Evolutionary conservation across 1,284 basidiomycete species (phyloP), one percentile per base, ranked within the genome.

Genomic region (Cryptococcus floricola): DNA sequence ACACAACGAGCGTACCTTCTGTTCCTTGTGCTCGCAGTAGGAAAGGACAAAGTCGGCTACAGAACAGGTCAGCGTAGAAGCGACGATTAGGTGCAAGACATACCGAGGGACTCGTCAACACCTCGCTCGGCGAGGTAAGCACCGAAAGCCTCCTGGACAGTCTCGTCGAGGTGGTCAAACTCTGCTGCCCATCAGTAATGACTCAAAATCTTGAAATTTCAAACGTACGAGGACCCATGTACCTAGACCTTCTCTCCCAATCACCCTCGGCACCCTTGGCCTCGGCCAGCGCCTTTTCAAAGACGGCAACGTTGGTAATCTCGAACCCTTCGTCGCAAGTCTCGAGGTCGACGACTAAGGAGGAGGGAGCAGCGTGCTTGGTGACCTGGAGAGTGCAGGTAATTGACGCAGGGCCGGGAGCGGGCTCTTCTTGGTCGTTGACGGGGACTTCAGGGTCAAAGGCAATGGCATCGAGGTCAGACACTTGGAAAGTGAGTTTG

Each of bases 111-210:
- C 66, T 91, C 87, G 73, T 91, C 86, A 66, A 98, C 82, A 12
- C 91, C 93, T 56, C 95, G 85, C 80, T 95, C 91, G 60, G 84
- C 81, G 52, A 95, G 80, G 82, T 81, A 95, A 69, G 82, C 81
- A 69, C 90, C 86, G 70, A 95, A 91, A 71, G 89, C 86, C 59
- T 88, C 86, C 79, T 98, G 95, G 10, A 98, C 84, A 6, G 77
- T 75, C 37, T 87, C 81, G 72, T 98, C 95, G 48, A 98, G 85
- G 52, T 92, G 90, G 59, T 95, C 91, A 70, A 97, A 98, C 84
- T 79, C 74, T 69, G 48, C 14, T n/a, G 2, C 31, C 16, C 8
- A 6, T 16, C 10, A 38, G 18, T 8, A 5, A 13, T 14, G 44
- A 53, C 46, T 54, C 39, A 58, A 50, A 16, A 23, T 44, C n/a